Percentiles rank a stretch among this genome's conserved stretches.
Evolutionary conservation across 1,284 basidiomycete genomes (phyloP).

Genomic region (Heterobasidion occidentale): DNA sequence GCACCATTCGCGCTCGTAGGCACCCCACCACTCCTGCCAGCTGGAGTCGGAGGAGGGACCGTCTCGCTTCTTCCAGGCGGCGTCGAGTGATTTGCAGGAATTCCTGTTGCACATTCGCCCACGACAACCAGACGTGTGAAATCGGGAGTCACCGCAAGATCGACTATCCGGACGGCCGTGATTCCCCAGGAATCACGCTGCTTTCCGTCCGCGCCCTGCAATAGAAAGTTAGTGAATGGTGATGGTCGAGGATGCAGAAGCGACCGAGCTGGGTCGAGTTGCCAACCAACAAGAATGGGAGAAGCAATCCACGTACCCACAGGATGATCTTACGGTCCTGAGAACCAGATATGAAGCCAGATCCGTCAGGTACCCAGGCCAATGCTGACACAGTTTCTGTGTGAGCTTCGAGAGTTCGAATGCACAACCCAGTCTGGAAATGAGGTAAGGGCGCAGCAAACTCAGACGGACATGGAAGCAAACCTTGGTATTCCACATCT

Average conservation of each 20-base stretch:
- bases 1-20: slow-evolving; percentile 21
- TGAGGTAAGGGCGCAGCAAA: slow-evolving; percentile 1
- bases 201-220: slow-evolving; percentile 68
- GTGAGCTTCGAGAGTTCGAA: slow-evolving; percentile 65
- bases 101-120: slow-evolving; percentile 50
- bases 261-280: neutral
- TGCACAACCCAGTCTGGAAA: slow-evolving; percentile 58
- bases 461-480: slow-evolving; percentile 11
- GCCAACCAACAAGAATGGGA: neutral
- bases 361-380: slow-evolving; percentile 83
- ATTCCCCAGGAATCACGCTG: slow-evolving; percentile 62
- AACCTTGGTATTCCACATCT: slow-evolving; percentile 85
- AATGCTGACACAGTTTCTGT: slow-evolving; percentile 82
- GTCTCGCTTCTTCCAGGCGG: slow-evolving; percentile 23
- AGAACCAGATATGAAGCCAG: slow-evolving; percentile 85
- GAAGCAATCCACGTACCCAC: slow-evolving; percentile 55
- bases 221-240: neutral
- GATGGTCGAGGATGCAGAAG: neutral
- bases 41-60: slow-evolving; percentile 22
- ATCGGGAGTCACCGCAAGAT: slow-evolving; percentile 85
- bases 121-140: slow-evolving; percentile 77
- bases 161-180: slow-evolving; percentile 81
- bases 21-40: slow-evolving; percentile 24
- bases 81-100: slow-evolving; percentile 7
- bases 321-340: slow-evolving; percentile 84